Percentiles rank a stretch among this genome's conserved stretches.
Conservation (phyloP, 78 protist genomes). For the Monocercomonoides exilis region DNA sequence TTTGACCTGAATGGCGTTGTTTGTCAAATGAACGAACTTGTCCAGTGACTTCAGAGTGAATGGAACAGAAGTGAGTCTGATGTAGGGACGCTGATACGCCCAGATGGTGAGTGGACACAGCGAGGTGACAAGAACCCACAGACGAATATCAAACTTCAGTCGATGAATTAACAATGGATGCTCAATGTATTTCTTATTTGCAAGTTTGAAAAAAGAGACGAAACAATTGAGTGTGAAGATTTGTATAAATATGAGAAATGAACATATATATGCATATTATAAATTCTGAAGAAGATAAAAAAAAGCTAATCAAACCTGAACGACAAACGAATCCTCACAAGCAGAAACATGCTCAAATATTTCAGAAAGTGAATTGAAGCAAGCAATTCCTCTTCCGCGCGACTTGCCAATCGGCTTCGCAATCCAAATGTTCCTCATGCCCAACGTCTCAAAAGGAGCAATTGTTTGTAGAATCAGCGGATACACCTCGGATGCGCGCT, state of each 20-base stretch:
- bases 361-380: background rate
- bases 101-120: background rate
- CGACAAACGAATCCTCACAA: background rate
- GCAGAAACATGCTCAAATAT: background rate
- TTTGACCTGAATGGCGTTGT: background rate
- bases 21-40: background rate
- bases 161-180: background rate
- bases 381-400: background rate
- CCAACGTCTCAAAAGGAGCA: no score
- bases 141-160: background rate
- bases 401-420: background rate
- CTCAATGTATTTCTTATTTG: conserved; percentile 3
- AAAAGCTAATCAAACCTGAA: background rate
- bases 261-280: no score
- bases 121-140: background rate
- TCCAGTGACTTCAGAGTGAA: background rate
- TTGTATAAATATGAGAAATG: background rate
- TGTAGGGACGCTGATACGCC: background rate
- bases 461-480: no score
- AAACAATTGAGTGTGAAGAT: background rate
- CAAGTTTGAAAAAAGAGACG: background rate
- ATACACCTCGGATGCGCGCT: background rate
- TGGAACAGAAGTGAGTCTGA: background rate
- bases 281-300: background rate
- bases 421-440: background rate